Evolutionary conservation across 2,329 filamentous ascomycete genomes (phyloP).

Genomic region (Alternaria rosae): DNA sequence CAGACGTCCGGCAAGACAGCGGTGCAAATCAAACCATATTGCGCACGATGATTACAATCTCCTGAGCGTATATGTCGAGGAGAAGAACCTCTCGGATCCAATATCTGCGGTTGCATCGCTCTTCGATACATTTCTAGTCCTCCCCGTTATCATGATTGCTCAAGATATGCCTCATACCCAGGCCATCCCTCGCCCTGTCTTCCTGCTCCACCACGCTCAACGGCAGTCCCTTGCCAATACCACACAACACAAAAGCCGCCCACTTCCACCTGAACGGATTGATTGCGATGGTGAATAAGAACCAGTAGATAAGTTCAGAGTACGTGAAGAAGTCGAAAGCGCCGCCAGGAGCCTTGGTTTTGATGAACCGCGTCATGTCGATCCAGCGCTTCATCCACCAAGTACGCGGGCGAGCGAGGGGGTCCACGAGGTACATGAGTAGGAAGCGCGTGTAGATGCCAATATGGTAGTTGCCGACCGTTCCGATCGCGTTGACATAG

Average conservation of each 20-base stretch:
- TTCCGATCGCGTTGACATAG: conserved; percentile 80
- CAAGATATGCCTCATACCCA: conserved; percentile 50
- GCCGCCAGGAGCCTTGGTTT: conserved; percentile 69
- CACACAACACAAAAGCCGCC: conserved; percentile 83
- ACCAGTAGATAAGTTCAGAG: conserved; percentile 85
- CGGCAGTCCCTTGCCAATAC: conserved; percentile 72
- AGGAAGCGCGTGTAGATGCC: conserved; percentile 87
- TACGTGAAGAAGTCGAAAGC: conserved; percentile 94
- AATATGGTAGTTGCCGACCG: conserved; percentile 87
- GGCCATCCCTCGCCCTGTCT: conserved; percentile 64
- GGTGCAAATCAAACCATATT: neutral
- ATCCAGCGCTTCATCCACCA: conserved; percentile 88
- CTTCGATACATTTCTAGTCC: neutral
- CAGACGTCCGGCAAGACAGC: neutral
- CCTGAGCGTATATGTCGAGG: neutral
- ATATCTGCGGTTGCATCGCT: neutral
- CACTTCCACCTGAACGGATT: conserved; percentile 94
- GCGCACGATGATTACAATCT: neutral
- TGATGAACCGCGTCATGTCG: conserved; percentile 78
- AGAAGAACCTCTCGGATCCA: neutral
- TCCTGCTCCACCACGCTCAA: conserved; percentile 72
- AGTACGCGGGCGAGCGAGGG: conserved; percentile 73
- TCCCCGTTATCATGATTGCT: neutral
- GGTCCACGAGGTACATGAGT: conserved; percentile 85
- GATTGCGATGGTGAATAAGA: conserved; percentile 76